A percentile compares a stretch with the other conserved stretches of the same genome.
Conservation (phyloP, 2,329 filamentous ascomycete genomes). For the Ceratocystis variospora region DNA sequence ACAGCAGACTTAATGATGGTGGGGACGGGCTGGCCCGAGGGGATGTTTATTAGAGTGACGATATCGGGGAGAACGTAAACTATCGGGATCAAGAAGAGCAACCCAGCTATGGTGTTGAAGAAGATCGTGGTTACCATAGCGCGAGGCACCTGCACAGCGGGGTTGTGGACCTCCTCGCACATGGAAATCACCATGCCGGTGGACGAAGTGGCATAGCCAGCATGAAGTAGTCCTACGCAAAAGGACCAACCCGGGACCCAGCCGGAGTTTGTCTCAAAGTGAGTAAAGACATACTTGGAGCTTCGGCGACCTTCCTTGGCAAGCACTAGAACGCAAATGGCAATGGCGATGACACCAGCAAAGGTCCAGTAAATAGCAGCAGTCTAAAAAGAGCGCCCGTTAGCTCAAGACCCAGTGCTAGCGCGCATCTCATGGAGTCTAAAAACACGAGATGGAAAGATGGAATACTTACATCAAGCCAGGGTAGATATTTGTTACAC, state of each 20-base stretch:
- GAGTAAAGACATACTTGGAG: constrained; percentile 50
- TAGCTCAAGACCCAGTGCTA: background rate
- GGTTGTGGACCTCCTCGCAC: constrained; percentile 58
- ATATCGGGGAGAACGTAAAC: constrained; percentile 56
- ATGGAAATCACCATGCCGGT: constrained; percentile 72
- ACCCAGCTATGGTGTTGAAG: constrained; percentile 52
- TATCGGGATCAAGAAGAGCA: constrained; percentile 55
- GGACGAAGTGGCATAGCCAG: constrained; percentile 59
- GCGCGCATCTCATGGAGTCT: background rate
- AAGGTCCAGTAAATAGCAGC: constrained; percentile 66
- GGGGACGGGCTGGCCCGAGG: constrained; percentile 49
- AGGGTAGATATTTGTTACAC: constrained; percentile 52
- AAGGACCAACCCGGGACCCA: constrained; percentile 62
- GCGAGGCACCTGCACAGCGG: constrained; percentile 54
- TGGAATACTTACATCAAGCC: constrained; percentile 48
- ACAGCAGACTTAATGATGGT: constrained; percentile 49
- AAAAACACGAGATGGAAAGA: background rate
- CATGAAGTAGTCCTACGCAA: constrained; percentile 57
- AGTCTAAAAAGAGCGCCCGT: constrained; percentile 33
- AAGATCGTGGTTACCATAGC: constrained; percentile 56
- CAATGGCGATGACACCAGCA: constrained; percentile 51
- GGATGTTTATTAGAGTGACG: constrained; percentile 37
- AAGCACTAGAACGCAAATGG: constrained; percentile 48
- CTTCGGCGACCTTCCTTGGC: constrained; percentile 54
- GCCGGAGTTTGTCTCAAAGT: constrained; percentile 54